phyloP scores from a whole-genome alignment of 768 basidiomycete genomes.

The Pseudohyphozyma bogoriensis region DNA sequence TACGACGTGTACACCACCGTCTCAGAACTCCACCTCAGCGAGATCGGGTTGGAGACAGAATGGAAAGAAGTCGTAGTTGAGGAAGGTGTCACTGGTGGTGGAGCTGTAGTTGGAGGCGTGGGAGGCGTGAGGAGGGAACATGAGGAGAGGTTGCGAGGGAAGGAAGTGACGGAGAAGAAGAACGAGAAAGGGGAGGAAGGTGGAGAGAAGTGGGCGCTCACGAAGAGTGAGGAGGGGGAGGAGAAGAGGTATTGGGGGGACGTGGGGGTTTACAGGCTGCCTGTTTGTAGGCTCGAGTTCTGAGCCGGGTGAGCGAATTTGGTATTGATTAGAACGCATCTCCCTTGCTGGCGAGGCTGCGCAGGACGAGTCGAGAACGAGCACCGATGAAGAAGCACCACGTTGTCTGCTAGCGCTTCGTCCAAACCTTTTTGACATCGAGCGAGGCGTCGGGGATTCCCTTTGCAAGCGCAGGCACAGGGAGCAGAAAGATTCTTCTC shows the following conservation, averaged over 20 bases:
- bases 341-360: no score
- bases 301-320: no score
- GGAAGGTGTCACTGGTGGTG: slow-evolving; percentile 45
- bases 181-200: background rate
- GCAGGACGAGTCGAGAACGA: no score
- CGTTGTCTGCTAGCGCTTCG: no score
- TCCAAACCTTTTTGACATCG: no score
- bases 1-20: slow-evolving; percentile 78
- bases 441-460: no score
- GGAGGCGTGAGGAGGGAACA: slow-evolving; percentile 67
- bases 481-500: no score
- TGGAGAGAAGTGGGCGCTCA: background rate
- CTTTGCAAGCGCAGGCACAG: no score
- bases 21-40: slow-evolving; percentile 72
- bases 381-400: no score
- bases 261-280: slow-evolving; percentile 24
- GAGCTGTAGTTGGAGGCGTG: slow-evolving; percentile 47
- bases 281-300: slow-evolving; percentile 16
- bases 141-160: background rate
- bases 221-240: slow-evolving; percentile 24
- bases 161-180: background rate
- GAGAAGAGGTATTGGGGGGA: slow-evolving; percentile 30
- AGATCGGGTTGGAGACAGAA: slow-evolving; percentile 61
- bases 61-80: slow-evolving; percentile 77
- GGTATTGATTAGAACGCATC: no score